Base-by-base conservation (phyloP, 2,329 filamentous ascomycete genomes). In the Fusarium duplospermum region DNA sequence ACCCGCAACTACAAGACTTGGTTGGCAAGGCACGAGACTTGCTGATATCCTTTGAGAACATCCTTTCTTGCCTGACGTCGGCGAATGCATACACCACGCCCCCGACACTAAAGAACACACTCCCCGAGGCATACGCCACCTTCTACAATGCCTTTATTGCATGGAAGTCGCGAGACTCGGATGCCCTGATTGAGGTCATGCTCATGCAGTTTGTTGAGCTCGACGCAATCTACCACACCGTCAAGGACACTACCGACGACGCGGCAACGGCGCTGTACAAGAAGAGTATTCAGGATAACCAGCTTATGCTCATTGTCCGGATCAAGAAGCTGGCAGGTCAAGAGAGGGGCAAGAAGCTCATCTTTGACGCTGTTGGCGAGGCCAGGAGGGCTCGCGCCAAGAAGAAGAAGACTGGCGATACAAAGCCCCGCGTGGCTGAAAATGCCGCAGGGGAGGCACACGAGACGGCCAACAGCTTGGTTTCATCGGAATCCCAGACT, bases 121-220 rank as follows among this genome's bases (percentile, higher is more conserved):
- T 96, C 20, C 89, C 92, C 0, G 89, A 94, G 75, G 87, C 90
- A 1, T 94, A 95, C 78, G 89, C 92, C 35, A 89, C 91, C 0
- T 96, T 94, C 76, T 90, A 92, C 76, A 92, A 93, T 62, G 93
- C 93, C 1, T 95, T 96, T 78, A 93, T 94, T 69, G 91, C 93
- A 4, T 96, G 94, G 94, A 94, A 95, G 82, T 92, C 93, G 2
- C 89, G 93, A 62, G 94, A 96, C 80, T 94, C 93, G 0, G 91
- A 91, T 63, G 91, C 93, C 0, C 85, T 96, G 6, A 90, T 96
- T 62, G 93, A 95, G 77, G 92, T 94, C 64, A 95, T 96, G 93
- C 87, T 96, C n/a, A 89, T 94, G 78, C 93, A 94, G 73, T 95
- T 96, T 81, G 93, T 95, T 20, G 93, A 95, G 79, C 88, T 96